Conservation (phyloP, 441 rosid species). For the Caryocar brasiliense region DNA sequence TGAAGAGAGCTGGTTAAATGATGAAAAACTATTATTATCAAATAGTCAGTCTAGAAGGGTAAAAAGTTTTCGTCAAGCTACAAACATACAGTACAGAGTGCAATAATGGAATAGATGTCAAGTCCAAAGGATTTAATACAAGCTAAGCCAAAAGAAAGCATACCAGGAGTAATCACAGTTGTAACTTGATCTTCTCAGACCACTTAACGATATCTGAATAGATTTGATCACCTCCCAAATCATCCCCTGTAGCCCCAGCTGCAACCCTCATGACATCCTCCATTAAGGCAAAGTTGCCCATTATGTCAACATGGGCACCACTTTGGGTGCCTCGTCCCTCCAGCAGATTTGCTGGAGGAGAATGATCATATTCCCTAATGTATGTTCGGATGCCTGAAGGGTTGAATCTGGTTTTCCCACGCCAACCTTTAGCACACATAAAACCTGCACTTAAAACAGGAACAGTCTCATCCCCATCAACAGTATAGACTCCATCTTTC, state of each 20-base stretch:
- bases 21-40: background rate
- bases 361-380: constrained; percentile 66
- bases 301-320: constrained; percentile 83
- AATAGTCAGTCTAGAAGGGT: background rate
- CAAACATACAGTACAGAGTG: background rate
- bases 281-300: constrained; percentile 92
- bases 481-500: constrained; percentile 70
- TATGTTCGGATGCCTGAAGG: constrained; percentile 74
- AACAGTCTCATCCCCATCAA: constrained; percentile 93
- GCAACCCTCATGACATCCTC: constrained; percentile 90
- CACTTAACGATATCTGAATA: constrained; percentile 69
- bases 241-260: constrained; percentile 72
- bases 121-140: no score
- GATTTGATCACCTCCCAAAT: constrained; percentile 73
- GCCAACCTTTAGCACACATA: constrained; percentile 98
- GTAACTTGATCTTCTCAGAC: constrained; percentile 68
- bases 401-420: constrained; percentile 85
- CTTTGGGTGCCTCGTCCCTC: constrained; percentile 94
- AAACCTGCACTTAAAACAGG: constrained; percentile 83
- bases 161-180: constrained; percentile 27
- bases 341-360: constrained; percentile 74
- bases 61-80: background rate
- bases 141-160: background rate
- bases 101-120: background rate
- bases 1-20: background rate